phyloP scores from a whole-genome alignment of 2,329 filamentous ascomycete species.

The Atkinsonella hypoxylon region DNA sequence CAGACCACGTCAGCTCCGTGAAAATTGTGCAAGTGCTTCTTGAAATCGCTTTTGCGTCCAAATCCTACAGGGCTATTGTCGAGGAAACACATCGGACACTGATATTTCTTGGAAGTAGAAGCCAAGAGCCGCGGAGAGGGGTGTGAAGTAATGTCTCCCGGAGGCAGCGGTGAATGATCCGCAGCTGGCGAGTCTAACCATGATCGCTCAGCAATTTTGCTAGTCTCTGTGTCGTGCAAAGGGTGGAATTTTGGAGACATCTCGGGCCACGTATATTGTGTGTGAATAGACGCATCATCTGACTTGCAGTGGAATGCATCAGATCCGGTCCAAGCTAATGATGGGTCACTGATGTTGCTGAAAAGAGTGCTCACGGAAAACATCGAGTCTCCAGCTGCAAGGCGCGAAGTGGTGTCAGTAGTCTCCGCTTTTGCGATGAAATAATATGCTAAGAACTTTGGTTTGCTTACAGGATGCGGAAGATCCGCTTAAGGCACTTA shows the following conservation, averaged over 20 bases:
- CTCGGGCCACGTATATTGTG: slow-evolving; percentile 27
- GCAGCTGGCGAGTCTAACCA: slow-evolving; percentile 28
- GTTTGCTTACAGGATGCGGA: slow-evolving; percentile 24
- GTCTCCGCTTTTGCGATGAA: background rate
- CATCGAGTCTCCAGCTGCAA: slow-evolving; percentile 25
- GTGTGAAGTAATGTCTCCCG: slow-evolving; percentile 22
- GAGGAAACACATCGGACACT: slow-evolving; percentile 34
- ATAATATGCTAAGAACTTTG: background rate
- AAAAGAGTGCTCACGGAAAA: slow-evolving; percentile 28
- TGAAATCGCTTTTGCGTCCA: slow-evolving; percentile 35
- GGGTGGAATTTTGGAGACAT: slow-evolving; percentile 20
- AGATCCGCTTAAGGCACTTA: slow-evolving; percentile 24
- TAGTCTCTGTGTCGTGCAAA: slow-evolving; percentile 23
- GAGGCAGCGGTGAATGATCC: slow-evolving; percentile 23
- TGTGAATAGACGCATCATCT: slow-evolving; percentile 27
- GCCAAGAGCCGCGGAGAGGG: slow-evolving; percentile 25
- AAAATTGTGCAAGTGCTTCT: slow-evolving; percentile 37
- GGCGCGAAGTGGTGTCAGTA: slow-evolving; percentile 1
- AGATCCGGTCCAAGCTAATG: slow-evolving; percentile 29
- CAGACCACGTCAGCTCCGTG: slow-evolving; percentile 30
- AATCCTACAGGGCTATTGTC: slow-evolving; percentile 34
- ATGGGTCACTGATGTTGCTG: slow-evolving; percentile 28
- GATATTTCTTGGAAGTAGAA: slow-evolving; percentile 29
- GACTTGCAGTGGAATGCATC: slow-evolving; percentile 27
- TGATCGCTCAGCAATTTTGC: slow-evolving; percentile 23